Base-by-base conservation (phyloP, 768 basidiomycete species). In the Infundibulicybe gibba region DNA sequence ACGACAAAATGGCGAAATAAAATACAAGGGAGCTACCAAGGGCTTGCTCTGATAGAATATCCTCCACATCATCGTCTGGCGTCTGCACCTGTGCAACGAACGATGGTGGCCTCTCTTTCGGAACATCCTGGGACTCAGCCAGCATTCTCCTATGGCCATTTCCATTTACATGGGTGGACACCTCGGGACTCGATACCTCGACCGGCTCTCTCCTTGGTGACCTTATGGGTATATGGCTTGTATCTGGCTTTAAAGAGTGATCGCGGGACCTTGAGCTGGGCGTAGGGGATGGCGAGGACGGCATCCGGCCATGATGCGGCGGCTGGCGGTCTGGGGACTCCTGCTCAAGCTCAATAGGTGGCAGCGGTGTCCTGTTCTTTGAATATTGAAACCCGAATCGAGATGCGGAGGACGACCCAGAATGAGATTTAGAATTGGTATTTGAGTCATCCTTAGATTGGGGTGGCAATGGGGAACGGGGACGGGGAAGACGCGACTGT, bases 181-280 rank as follows among this genome's bases (percentile, higher is more conserved):
- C 25, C 25, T 25, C 25, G 25, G 25, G 25, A 8, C 25, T 25
- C 8, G 25, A 25, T 25, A 25, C 25, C 25, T 25, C 25, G 8
- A 25, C 8, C 8, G 25, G 25, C 3, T 17, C 51, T 54, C 71
- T 73, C 43, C 61, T 54, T 15, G 69, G 65, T 14, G 75, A 65
- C 17, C 65, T 65, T 4, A 76, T 64, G 12, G 78, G 77, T 44
- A 80, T 76, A 25, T 69, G 65, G 44, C 76, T 77, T 6, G 62
- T 59, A 5, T 25, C 9, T 32, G 52, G 42, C 13, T 30, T 41
- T 16, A 66, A 58, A 20, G 49, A 40, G 19, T 58, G 55, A 47
- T 58, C 61, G 1, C 58, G 50, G 43, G 66, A 52, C 10, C 55
- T 54, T 40, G 61, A 47, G 50, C 49, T 50, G 31, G 56, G 54